Evolutionary conservation across 257 asterid genomes (phyloP).

Genomic region (Solanum dulcamara): DNA sequence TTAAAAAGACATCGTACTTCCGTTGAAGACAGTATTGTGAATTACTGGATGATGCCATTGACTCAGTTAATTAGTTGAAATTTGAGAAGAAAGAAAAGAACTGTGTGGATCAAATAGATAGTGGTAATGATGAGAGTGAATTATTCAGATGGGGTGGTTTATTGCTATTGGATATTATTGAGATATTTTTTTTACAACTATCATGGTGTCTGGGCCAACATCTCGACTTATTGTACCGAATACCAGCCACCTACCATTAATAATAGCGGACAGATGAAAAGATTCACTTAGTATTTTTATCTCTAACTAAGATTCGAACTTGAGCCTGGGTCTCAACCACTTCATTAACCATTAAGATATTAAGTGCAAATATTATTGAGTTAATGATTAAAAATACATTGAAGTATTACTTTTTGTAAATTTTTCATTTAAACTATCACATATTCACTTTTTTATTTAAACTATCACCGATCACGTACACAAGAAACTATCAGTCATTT

Average conservation of each 20-base stretch:
- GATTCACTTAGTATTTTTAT: background rate
- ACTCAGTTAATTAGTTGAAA: background rate
- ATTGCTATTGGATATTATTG: too few species aligned
- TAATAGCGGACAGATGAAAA: too few species aligned
- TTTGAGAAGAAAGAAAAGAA: background rate
- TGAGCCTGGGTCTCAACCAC: accelerated
- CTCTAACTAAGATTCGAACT: too few species aligned
- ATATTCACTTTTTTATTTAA: background rate
- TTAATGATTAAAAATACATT: background rate
- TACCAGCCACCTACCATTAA: background rate
- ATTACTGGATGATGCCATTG: background rate
- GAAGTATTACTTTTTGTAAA: too few species aligned
- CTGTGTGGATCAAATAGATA: background rate
- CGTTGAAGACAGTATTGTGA: background rate
- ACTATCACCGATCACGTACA: too few species aligned
- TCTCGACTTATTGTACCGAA: background rate
- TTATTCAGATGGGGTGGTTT: background rate
- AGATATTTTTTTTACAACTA: too few species aligned
- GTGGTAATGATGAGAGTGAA: background rate
- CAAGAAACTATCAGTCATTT: too few species aligned
- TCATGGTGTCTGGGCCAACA: too few species aligned
- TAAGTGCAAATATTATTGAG: background rate
- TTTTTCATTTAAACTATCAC: too few species aligned
- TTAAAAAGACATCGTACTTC: background rate
- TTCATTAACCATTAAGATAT: accelerated